These are phyloP conservation scores for Epichloe baconii DNA, from an alignment of 2,329 filamentous ascomycete species.

Conservation along the genomic window DNA sequence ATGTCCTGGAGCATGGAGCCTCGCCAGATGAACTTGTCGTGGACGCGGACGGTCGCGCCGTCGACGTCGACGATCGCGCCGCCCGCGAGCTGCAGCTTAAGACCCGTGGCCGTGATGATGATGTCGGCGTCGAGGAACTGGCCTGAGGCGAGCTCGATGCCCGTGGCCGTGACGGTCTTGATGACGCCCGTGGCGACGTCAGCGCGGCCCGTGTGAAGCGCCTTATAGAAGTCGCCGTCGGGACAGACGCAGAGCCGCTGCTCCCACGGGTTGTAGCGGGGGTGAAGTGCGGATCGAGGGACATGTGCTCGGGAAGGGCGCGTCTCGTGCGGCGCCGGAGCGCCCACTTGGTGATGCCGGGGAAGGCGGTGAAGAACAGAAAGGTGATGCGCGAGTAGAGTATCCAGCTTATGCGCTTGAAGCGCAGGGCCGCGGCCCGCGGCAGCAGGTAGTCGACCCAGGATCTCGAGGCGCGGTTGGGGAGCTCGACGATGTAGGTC, in stretches of 20 bases:
- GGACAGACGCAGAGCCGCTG: conserved; percentile 59
- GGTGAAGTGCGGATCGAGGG: conserved; percentile 44
- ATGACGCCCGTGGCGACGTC: conserved; percentile 35
- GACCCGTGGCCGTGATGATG: conserved; percentile 53
- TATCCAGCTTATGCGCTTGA: conserved; percentile 22
- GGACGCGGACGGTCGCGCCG: conserved; percentile 28
- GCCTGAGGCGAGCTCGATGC: conserved; percentile 31
- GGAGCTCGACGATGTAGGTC: conserved; percentile 48
- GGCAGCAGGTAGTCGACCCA: neutral
- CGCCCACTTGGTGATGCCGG: neutral
- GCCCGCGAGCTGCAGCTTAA: conserved; percentile 44
- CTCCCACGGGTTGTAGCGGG: conserved; percentile 53
- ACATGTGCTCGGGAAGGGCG: conserved; percentile 30
- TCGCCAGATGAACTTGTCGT: conserved; percentile 43
- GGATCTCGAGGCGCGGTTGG: conserved; percentile 27
- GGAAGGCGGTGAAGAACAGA: neutral
- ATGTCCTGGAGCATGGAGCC: conserved; percentile 48
- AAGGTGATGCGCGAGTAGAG: conserved; percentile 31
- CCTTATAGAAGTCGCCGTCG: conserved; percentile 37
- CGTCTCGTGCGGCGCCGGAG: conserved; percentile 37
- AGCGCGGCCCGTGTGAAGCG: conserved; percentile 25
- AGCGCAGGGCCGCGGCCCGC: conserved; percentile 31
- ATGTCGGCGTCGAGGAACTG: conserved; percentile 44
- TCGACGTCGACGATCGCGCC: conserved; percentile 31
- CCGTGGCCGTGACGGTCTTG: conserved; percentile 29